Conservation (phyloP, 164 flowering plant genomes). For the Brasenia schreberi region DNA sequence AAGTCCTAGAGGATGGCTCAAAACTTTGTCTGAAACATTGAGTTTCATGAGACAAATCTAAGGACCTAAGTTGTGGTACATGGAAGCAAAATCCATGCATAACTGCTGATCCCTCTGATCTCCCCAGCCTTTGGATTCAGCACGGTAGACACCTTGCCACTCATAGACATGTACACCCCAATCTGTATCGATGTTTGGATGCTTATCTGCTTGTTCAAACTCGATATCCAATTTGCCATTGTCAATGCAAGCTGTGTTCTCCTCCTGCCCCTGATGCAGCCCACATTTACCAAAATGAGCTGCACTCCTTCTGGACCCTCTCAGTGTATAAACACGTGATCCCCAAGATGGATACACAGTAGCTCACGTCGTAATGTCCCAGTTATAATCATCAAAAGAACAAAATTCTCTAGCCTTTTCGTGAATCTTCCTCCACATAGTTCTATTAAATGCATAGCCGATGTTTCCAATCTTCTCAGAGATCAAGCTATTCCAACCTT, state of each 20-base stretch:
- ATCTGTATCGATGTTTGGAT: conserved; percentile 38
- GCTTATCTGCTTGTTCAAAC: conserved; percentile 48
- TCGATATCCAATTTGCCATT: conserved; percentile 44
- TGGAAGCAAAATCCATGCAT: conserved; percentile 61
- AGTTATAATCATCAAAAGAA: conserved; percentile 85
- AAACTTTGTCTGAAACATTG: background rate
- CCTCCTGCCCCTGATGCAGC: conserved; percentile 83
- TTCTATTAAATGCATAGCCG: conserved; percentile 79
- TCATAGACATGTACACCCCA: conserved; percentile 41
- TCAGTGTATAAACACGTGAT: conserved; percentile 55
- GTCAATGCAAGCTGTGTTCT: conserved; percentile 42
- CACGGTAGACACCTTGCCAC: conserved; percentile 67
- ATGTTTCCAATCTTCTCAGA: conserved; percentile 93
- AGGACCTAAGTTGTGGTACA: conserved; percentile 30
- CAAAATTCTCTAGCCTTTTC: conserved; percentile 61
- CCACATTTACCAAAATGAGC: conserved; percentile 97
- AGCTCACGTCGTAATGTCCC: conserved; percentile 99
- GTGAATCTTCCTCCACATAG: conserved; percentile 82
- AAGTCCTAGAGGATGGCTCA: background rate
- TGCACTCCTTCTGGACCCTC: conserved; percentile 85
- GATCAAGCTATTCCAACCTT: conserved; percentile 41
- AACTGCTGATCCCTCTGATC: conserved; percentile 66
- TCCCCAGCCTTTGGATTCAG: conserved; percentile 98
- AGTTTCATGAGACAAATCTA: background rate
- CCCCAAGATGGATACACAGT: conserved; percentile 92